Conservation (phyloP, 768 basidiomycete genomes). For the Pisolithus orientalis region DNA sequence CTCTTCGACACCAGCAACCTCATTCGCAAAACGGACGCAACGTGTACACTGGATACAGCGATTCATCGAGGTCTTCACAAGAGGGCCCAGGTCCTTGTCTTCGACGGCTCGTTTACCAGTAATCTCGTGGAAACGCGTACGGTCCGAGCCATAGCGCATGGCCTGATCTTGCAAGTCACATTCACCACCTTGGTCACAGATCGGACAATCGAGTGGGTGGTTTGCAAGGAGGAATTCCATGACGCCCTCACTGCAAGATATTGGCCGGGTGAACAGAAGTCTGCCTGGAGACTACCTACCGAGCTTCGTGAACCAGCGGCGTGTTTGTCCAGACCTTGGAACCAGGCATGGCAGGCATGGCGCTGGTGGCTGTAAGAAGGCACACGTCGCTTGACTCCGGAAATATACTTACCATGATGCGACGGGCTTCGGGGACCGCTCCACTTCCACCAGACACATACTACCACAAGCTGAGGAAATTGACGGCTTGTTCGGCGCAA, state of each 20-base stretch:
- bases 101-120: slow-evolving; percentile 97
- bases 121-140: slow-evolving; percentile 97
- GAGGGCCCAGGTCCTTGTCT: slow-evolving; percentile 95
- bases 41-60: slow-evolving; percentile 99
- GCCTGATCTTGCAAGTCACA: slow-evolving; percentile 99
- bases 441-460: slow-evolving; percentile 99
- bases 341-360: slow-evolving; percentile 97
- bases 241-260: slow-evolving; percentile 72
- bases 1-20: slow-evolving; percentile 97
- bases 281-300: slow-evolving; percentile 34
- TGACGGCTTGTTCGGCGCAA: not conserved
- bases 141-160: slow-evolving; percentile 98
- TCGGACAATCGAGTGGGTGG: slow-evolving; percentile 97
- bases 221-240: slow-evolving; percentile 99
- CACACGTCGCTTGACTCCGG: not conserved
- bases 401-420: slow-evolving; percentile 69
- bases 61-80: slow-evolving; percentile 98
- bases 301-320: slow-evolving; percentile 83
- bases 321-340: slow-evolving; percentile 91
- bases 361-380: slow-evolving; percentile 38
- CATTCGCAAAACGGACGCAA: slow-evolving; percentile 98
- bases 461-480: slow-evolving; percentile 32
- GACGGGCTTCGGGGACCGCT: slow-evolving; percentile 89
- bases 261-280: slow-evolving; percentile 6
- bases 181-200: slow-evolving; percentile 98